Base-by-base conservation (phyloP, 495 filamentous ascomycete genomes). In the Penicillium coffeae region DNA sequence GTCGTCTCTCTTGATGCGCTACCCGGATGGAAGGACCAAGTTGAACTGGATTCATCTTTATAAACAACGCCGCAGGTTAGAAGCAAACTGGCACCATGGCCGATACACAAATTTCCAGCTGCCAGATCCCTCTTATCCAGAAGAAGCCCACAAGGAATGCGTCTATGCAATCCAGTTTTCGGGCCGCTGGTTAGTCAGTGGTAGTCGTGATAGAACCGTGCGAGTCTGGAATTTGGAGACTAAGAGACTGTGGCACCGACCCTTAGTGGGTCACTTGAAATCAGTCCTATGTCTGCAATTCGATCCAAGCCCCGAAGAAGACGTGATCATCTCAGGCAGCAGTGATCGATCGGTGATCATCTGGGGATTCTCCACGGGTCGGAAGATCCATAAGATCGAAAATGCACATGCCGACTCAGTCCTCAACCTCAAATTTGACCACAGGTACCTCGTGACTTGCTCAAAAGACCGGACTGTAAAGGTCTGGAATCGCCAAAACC, bases 391-490 rank as follows among this genome's bases (percentile, higher is more conserved):
- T 55, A 79, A 80, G 42, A 79, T 97, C 6, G 61, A 68, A 4
- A 70, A 79, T 21, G 94, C 94, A 0, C 93, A 99, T 59, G 66
- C 73, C 14, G 92, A 99, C 64, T 92, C 90, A 0, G 89, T 99
- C 1, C 70, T 99, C n/a, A 97, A 97, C 60, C 83, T 99, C 41
- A 82, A 87, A 53, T 99, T 97, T 61, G 90, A 96, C 56, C 81
- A 89, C 51, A 81, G 87, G 5, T 94, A 89, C 54, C 75, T 99
- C 16, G 88, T 97, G 7, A 99, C 93, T 1, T 96, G 93, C 64
- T 96, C 90, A 43, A 99, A 97, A 60, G 93, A 99, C 65, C 91
- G 91, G 58, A 83, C 86, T 0, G 93, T 99, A 69, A 96, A 95
- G 58, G 80, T 97, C 9, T 99, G 94, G 83, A 96, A 88, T 59